Evolutionary conservation across 2,329 filamentous ascomycete genomes (phyloP).

Genomic region (Alternaria angustiovoidea): DNA sequence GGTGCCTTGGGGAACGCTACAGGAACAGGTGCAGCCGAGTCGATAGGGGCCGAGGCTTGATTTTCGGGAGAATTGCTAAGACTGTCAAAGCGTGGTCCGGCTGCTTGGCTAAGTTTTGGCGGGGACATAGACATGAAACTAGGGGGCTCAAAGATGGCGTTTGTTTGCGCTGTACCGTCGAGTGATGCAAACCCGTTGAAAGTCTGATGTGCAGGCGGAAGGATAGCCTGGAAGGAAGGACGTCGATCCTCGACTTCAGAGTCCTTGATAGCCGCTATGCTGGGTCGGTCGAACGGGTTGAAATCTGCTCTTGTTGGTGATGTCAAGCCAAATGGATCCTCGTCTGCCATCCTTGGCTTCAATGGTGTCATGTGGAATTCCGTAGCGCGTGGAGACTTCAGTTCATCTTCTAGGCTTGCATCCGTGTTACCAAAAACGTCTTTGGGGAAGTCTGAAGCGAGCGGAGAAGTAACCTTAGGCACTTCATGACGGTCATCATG

Average conservation of each 20-base stretch:
- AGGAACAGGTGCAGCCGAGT: conserved; percentile 17
- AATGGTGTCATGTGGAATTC: conserved; percentile 52
- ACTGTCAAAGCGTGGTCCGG: conserved; percentile 34
- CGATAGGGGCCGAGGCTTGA: conserved; percentile 16
- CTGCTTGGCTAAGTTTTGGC: conserved; percentile 17
- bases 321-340: conserved; percentile 49
- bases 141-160: conserved; percentile 28
- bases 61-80: conserved; percentile 31
- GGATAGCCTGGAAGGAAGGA: conserved; percentile 49
- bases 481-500: conserved; percentile 6
- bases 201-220: conserved; percentile 44
- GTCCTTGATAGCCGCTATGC: conserved; percentile 25
- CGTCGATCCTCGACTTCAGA: conserved; percentile 36
- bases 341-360: conserved; percentile 41
- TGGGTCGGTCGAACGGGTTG: conserved; percentile 37
- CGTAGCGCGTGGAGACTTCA: conserved; percentile 44
- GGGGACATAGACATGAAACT: conserved; percentile 18
- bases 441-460: conserved; percentile 48
- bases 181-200: conserved; percentile 48
- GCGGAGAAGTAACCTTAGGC: conserved; percentile 48
- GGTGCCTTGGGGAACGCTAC: conserved; percentile 23
- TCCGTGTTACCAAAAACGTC: conserved; percentile 36
- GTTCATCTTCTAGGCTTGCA: conserved; percentile 47
- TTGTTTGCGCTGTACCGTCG: conserved; percentile 43
- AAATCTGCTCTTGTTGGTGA: conserved; percentile 55